Base-by-base conservation (phyloP, 2,329 filamentous ascomycete species). In the Exserohilum turcica region DNA sequence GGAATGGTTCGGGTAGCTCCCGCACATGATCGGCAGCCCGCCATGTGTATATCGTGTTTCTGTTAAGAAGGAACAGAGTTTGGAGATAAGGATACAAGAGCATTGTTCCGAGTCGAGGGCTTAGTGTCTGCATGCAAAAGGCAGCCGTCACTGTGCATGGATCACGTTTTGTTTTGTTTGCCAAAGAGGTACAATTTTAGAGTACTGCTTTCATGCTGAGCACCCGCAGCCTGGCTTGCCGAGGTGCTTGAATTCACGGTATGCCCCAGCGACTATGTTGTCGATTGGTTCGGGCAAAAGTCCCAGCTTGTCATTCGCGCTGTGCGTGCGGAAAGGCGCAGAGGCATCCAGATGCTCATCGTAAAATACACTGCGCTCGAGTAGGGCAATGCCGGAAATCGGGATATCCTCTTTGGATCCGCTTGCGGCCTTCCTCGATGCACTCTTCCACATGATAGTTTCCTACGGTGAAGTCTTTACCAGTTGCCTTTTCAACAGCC, bases 381-480 rank as follows among this genome's bases (percentile, higher is more conserved):
- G 63, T 37, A 77, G 52, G 36, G 74, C 71, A 67, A 76, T 73
- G 3, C 69, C 72, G 10, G 73, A 71, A 71, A 54, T 76, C 73
- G 1, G 68, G 72, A 52, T 66, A 77, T 0, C 74, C 74, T 37
- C 67, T 62, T 33, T 73, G 57, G 24, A 77, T 70, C 27, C 74
- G 70, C 15, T 62, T 55, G 46, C 68, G 48, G 0, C 65, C 74
- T 60, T 78, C 75, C 31, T 48, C 57, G 13, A 75, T 56, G 38
- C 69, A 68, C 3, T 76, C 74, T 29, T 70, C 66, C 0, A 73
- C 60, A 13, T 73, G 67, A 12, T 67, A 64, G 18, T 67, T 63
- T 3, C 68, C 71, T 10, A 69, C 64, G 32, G 59, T 64, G 61
- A 72, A 77, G 10, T 65, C 52, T 33, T 66, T 55, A 1, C 59